These are phyloP conservation scores for Beta vulgaris DNA, from an alignment of 148 eudicot species.

Conservation along the genomic window DNA sequence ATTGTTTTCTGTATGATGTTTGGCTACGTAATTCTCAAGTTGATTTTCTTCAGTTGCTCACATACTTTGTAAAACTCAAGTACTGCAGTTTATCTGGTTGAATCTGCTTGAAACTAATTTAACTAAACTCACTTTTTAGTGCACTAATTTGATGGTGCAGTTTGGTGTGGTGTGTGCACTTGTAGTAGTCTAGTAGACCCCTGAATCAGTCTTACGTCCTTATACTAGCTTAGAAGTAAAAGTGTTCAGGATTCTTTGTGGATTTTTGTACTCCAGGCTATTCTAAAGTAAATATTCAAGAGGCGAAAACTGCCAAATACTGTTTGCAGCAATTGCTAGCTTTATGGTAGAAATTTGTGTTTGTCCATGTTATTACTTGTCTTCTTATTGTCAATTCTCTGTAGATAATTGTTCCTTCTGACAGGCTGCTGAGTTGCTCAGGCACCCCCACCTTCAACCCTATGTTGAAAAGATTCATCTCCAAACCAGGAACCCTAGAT, in stretches of 20 bases:
- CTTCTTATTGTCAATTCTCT: background rate
- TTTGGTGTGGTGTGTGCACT: background rate
- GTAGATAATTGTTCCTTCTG: conserved; percentile 10
- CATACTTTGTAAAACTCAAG: background rate
- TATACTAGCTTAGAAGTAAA: background rate
- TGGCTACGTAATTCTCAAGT: background rate
- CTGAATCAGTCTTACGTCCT: background rate
- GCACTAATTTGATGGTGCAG: background rate
- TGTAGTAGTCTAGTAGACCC: background rate
- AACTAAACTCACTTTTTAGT: background rate
- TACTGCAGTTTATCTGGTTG: background rate
- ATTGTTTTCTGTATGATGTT: background rate
- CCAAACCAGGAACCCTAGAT: conserved; percentile 61
- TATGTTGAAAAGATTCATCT: conserved; percentile 75
- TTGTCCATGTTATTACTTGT: background rate
- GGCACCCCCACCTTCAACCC: conserved; percentile 78
- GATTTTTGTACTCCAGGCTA: background rate
- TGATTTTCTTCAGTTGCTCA: background rate
- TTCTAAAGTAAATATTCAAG: background rate
- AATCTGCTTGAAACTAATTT: background rate
- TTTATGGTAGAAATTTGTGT: background rate
- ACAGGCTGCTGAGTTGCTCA: conserved; percentile 92
- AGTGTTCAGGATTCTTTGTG: background rate
- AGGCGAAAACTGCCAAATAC: conserved; percentile 1
- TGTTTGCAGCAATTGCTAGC: background rate